Evolutionary conservation across 305 asterid genomes (phyloP).

Genomic region (Solanum chacoense): DNA sequence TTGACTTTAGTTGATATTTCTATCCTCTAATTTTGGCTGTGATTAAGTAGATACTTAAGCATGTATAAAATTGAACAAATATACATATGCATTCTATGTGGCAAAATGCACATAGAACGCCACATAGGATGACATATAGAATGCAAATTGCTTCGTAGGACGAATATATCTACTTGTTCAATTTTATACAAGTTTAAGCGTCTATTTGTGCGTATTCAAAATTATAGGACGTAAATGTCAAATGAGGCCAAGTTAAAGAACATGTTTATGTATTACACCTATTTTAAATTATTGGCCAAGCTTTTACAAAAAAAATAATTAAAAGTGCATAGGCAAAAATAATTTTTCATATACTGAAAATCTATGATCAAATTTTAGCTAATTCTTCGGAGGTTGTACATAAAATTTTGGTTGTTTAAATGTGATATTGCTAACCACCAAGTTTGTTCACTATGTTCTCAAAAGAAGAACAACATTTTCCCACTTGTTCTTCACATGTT

Average conservation of each 20-base stretch:
- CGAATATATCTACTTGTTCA: no score
- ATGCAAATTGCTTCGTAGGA: no score
- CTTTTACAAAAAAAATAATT: no score
- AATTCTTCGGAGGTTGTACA: not conserved
- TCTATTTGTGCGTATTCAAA: no score
- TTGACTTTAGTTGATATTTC: no score
- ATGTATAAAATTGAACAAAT: no score
- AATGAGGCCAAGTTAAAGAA: no score
- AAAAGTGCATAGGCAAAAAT: not conserved
- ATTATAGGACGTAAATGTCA: not conserved
- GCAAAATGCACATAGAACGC: no score
- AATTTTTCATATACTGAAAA: not conserved
- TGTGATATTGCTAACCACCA: not conserved
- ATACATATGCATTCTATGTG: not conserved
- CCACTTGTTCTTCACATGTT: not conserved
- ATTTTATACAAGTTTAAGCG: no score
- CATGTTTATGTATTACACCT: not conserved
- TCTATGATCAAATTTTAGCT: not conserved
- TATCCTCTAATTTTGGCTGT: accelerated
- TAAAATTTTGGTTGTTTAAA: not conserved
- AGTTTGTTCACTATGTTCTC: not conserved
- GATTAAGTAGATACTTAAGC: not conserved
- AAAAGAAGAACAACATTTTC: not conserved
- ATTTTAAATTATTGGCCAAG: not conserved
- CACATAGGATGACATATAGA: not conserved